Evolutionary conservation across 1,139 yeast genomes (phyloP), one percentile per base, ranked within the genome.

Genomic region (Scheffersomyces segobiensis): DNA sequence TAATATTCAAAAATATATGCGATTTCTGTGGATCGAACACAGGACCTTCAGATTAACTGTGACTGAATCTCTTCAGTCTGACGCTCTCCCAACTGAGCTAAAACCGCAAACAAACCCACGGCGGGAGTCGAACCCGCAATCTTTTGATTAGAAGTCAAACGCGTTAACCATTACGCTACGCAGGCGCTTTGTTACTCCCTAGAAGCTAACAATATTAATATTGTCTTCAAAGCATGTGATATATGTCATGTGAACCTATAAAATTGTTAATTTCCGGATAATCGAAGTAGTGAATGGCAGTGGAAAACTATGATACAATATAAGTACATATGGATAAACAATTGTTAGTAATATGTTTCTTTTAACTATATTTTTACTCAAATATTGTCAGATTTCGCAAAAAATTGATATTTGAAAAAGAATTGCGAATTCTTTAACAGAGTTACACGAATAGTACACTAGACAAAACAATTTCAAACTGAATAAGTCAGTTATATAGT

Each of bases 1-100:
- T 48, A 18, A 6, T 0, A 7, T 46, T 47, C 21, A 57, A 69
- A 71, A 32, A 71, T 62, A 54, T 32, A 70, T 88, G 93, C 93
- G 91, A 86, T 79, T 85, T 87, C 89, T 88, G 93, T 87, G 93
- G 93, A 87, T 88, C 89, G 93, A 88, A 88, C 93, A 87, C 93
- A 87, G 89, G 92, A 88, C 93, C 92, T 88, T 83, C 91, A 88
- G 93, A 88, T 87, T 67, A 67, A 69, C 70, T 70, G 67, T 66
- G 74, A 73, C 76, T 65, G 70, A 70, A 68, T 60, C 59, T 63
- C 91, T 87, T 87, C 91, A 87, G 91, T 87, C 91, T 87, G 89
- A 85, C 91, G 92, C 92, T 87, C 91, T 87, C 91, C 92, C 91
- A 84, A 85, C 90, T 87, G 92, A 87, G 92, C 91, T 80, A 80